Conservation (phyloP, 352 stramenopile genomes). For the Pythium phragmiticola region DNA sequence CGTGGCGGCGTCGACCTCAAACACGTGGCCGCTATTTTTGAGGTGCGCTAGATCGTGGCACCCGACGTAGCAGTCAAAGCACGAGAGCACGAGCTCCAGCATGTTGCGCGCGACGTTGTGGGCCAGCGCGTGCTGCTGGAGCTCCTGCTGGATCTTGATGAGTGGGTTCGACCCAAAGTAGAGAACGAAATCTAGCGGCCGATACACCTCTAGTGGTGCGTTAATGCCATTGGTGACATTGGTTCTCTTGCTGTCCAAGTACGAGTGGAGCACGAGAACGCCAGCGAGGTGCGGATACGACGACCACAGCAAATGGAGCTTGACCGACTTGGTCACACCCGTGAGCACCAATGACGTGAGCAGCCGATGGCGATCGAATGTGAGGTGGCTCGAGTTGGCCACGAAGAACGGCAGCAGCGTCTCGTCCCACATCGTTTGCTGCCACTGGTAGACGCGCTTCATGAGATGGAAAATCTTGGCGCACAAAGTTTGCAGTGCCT, state of each 20-base stretch:
- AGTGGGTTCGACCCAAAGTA: constrained; percentile 57
- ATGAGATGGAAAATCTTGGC: constrained; percentile 53
- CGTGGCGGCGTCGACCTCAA: constrained; percentile 39
- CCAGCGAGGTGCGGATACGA: constrained; percentile 45
- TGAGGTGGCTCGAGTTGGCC: constrained; percentile 29
- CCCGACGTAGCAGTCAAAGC: constrained; percentile 44
- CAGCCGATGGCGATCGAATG: constrained; percentile 53
- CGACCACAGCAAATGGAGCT: constrained; percentile 59
- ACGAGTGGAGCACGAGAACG: constrained; percentile 44
- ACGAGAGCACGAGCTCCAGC: constrained; percentile 46
- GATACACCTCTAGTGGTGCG: constrained; percentile 24
- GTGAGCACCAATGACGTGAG: constrained; percentile 55
- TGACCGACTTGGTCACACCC: constrained; percentile 54
- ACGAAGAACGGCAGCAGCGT: constrained; percentile 43
- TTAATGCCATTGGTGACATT: constrained; percentile 10
- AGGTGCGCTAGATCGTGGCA: constrained; percentile 53
- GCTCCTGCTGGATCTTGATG: constrained; percentile 55
- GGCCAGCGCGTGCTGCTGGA: constrained; percentile 42
- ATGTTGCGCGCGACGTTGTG: constrained; percentile 32
- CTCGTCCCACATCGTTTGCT: constrained; percentile 48
- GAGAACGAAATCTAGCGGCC: constrained; percentile 55
- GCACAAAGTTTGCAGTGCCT: constrained; percentile 28
- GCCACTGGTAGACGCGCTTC: constrained; percentile 65
- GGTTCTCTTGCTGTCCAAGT: constrained; percentile 18
- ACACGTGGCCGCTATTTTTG: constrained; percentile 41